Evolutionary conservation across 1,139 yeast species (phyloP).

Genomic region (Zygotorulaspora mrakii): DNA sequence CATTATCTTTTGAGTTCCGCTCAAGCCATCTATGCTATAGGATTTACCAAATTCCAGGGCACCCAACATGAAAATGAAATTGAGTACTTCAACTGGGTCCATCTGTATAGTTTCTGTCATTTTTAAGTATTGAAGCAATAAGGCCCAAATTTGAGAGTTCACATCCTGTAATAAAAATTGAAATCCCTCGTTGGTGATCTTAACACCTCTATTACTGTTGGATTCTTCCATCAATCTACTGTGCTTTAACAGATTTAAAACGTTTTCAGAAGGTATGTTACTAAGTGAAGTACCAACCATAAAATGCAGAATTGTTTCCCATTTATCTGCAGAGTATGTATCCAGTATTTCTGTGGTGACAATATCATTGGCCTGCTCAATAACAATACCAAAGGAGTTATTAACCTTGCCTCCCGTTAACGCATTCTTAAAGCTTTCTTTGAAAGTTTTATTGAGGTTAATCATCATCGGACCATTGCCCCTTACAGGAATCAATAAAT

Average conservation of each 20-base stretch:
- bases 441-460: slow-evolving; percentile 67
- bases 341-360: slow-evolving; percentile 68
- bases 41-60: slow-evolving; percentile 88
- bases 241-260: slow-evolving; percentile 59
- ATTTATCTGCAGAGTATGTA: slow-evolving; percentile 73
- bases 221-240: slow-evolving; percentile 82
- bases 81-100: slow-evolving; percentile 95
- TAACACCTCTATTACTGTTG: slow-evolving; percentile 46
- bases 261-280: slow-evolving; percentile 64
- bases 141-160: slow-evolving; percentile 93
- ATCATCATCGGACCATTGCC: slow-evolving; percentile 32
- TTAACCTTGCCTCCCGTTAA: slow-evolving; percentile 65
- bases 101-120: slow-evolving; percentile 78
- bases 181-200: slow-evolving; percentile 87
- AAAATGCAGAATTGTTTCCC: slow-evolving; percentile 94
- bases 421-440: slow-evolving; percentile 73
- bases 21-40: slow-evolving; percentile 65
- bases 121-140: slow-evolving; percentile 78
- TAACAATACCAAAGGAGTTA: slow-evolving; percentile 54
- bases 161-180: slow-evolving; percentile 90
- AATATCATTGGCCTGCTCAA: slow-evolving; percentile 45
- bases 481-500: slow-evolving; percentile 59
- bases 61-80: slow-evolving; percentile 89
- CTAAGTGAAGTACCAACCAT: slow-evolving; percentile 90
- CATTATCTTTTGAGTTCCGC: slow-evolving; percentile 82